Conservation (phyloP, 139 green algal species). For the Gonium pectorale region DNA sequence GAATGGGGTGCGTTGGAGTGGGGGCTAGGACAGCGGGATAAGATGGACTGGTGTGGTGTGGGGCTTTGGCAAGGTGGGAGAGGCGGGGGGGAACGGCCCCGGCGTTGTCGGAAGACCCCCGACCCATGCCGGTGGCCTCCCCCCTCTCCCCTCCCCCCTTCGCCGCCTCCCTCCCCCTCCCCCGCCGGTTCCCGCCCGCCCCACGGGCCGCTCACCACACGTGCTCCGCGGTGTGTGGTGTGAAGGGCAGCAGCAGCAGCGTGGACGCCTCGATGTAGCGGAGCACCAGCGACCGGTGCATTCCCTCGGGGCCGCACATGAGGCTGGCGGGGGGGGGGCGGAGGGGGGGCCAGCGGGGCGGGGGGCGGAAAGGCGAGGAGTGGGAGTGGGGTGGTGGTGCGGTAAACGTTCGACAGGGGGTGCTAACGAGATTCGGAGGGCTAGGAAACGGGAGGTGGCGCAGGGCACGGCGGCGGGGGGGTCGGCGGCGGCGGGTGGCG, state of each 20-base stretch:
- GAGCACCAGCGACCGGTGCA: conserved; percentile 82
- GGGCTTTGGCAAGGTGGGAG: too few relatives aligned
- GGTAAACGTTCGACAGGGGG: too few relatives aligned
- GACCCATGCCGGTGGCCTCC: too few relatives aligned
- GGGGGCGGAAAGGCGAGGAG: background rate
- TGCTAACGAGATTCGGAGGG: too few relatives aligned
- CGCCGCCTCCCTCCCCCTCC: background rate
- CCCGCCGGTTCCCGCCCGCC: background rate
- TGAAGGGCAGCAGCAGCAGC: conserved; percentile 90
- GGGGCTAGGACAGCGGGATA: too few relatives aligned
- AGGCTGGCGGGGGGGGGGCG: conserved; percentile 51
- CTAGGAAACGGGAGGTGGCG: too few relatives aligned
- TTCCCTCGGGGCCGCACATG: conserved; percentile 80
- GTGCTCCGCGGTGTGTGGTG: conserved; percentile 95
- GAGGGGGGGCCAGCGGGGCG: background rate
- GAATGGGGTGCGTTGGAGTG: too few relatives aligned
- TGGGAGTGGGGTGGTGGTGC: background rate
- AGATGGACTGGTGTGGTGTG: too few relatives aligned
- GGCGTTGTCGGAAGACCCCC: too few relatives aligned
- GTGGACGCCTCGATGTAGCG: conserved; percentile 67
- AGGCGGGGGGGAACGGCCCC: too few relatives aligned
- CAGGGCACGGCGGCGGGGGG: too few relatives aligned
- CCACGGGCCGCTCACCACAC: conserved; percentile 92
- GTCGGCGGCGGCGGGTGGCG: too few relatives aligned
- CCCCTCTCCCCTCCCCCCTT: background rate